Conservation (phyloP, 495 filamentous ascomycete species). For the Barbatosphaeria neglecta region DNA sequence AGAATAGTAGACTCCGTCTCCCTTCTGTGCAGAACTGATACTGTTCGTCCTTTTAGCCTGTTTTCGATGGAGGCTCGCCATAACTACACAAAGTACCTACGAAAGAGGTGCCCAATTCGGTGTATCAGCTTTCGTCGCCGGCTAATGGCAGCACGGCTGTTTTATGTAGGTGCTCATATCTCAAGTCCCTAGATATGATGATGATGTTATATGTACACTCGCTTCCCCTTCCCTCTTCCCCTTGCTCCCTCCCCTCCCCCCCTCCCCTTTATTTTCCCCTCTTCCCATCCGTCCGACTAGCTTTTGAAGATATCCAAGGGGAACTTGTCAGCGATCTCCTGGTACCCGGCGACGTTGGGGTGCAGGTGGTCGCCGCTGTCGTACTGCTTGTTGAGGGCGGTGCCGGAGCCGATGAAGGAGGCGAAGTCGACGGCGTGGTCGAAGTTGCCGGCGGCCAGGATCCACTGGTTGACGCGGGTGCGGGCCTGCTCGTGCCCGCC, state of each 20-base stretch:
- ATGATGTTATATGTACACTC: neutral
- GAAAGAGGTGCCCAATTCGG: too few species aligned
- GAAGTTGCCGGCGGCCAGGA: conserved; percentile 44
- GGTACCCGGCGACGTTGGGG: conserved; percentile 53
- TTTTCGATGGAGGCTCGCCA: too few species aligned
- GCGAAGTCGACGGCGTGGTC: conserved; percentile 57
- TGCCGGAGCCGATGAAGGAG: conserved; percentile 39
- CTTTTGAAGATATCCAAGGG: conserved; percentile 42
- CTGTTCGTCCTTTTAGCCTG: neutral
- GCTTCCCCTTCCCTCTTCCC: neutral
- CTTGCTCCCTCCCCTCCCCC: neutral
- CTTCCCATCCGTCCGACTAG: too few species aligned
- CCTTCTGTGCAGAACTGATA: too few species aligned
- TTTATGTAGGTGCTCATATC: too few species aligned
- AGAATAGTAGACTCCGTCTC: too few species aligned
- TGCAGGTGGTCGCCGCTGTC: conserved; percentile 63
- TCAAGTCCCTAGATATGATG: too few species aligned
- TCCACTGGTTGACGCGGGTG: conserved; percentile 51
- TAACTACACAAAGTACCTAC: too few species aligned
- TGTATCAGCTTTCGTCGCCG: neutral
- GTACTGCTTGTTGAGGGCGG: conserved; percentile 31
- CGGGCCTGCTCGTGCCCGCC: conserved; percentile 45
- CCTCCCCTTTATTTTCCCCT: neutral
- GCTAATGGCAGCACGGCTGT: too few species aligned
- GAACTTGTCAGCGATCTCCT: conserved; percentile 49